Evolutionary conservation across 176 grass and related monocot species (phyloP), one percentile per base, ranked within the genome.

Genomic region (Bromus sterilis): DNA sequence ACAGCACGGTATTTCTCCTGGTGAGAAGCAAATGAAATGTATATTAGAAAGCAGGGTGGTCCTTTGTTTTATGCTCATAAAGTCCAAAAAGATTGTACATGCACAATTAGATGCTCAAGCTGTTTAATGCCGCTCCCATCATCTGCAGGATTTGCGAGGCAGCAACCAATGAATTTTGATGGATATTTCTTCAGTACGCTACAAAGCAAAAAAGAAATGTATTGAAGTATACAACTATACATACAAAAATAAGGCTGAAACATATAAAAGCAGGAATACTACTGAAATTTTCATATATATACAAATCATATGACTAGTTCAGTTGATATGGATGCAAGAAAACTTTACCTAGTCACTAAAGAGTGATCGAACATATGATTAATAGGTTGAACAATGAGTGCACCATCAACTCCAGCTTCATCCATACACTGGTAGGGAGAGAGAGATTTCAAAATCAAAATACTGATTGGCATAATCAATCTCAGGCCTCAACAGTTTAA

Each of bases 311-410:
- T 41, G 31, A 80, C 18, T 79, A 71, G 16, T 32, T 31, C 20
- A 55, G 76, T 12, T 51, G 2, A 9, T 64, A 67, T 11, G 15
- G 24, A 66, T 41, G 4, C 23, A 60, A 61, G 26, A 53, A 71
- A 77, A 11, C 0, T 41, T 78, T 91, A 94, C 91, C 94, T 94
- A 80, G 89, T 90, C 26, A 94, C 87, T 53, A 90, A 89, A 21
- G 94, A 97, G 72, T 97, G 91, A 39, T 94, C 85, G 75, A 97
- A 97, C 91, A 90, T 94, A 79, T 97, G 91, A 80, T 97, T 94
- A 79, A 89, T 87, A 10, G 94, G 94, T 42, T 97, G 91, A 76
- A 97, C 91, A 90, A 97, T 89, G 58, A 97, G 85, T 42, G 91
- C 89, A 39, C 94, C 87, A 39, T 92, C 94, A 29, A 97, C 91